phyloP scores from a whole-genome alignment of 1,284 basidiomycete genomes.

The Ceratobasidium sp. region DNA sequence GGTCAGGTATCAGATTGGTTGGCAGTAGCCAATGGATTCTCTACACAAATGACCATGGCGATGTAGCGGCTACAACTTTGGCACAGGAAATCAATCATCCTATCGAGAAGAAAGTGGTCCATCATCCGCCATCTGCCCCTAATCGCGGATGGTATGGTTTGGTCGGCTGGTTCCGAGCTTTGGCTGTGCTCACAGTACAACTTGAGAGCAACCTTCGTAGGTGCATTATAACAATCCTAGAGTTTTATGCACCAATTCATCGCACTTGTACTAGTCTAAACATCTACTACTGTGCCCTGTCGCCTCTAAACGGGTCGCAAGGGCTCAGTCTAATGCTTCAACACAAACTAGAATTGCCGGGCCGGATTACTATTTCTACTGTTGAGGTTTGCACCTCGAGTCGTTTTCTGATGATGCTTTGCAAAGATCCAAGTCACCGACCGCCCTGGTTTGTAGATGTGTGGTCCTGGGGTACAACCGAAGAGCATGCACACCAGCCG shows the following conservation, averaged over 20 bases:
- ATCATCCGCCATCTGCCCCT: background rate
- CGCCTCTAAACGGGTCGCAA: background rate
- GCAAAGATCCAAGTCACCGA: conserved; percentile 9
- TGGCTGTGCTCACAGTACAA: conserved; percentile 23
- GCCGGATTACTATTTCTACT: conserved; percentile 7
- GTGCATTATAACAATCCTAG: background rate
- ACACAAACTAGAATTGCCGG: conserved; percentile 21
- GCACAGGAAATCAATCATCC: conserved; percentile 9
- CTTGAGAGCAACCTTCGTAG: conserved; percentile 29
- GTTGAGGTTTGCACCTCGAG: conserved; percentile 15
- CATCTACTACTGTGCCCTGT: background rate
- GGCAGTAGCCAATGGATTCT: conserved; percentile 15
- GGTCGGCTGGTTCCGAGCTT: conserved; percentile 23
- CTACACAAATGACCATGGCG: conserved; percentile 20
- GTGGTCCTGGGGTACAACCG: conserved; percentile 27
- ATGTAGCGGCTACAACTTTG: conserved; percentile 24
- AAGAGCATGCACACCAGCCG: conserved; percentile 11
- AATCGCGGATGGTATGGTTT: conserved; percentile 22
- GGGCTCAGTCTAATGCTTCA: conserved; percentile 1
- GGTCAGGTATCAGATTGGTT: conserved; percentile 11
- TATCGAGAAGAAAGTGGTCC: background rate
- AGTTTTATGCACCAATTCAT: conserved; percentile 15
- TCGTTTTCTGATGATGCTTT: conserved; percentile 27
- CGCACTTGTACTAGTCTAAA: conserved; percentile 6
- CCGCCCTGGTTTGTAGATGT: conserved; percentile 8